These are phyloP conservation scores for Phaeosphaeria sp. DNA, from an alignment of 2,329 filamentous ascomycete species.

Conservation along the genomic window DNA sequence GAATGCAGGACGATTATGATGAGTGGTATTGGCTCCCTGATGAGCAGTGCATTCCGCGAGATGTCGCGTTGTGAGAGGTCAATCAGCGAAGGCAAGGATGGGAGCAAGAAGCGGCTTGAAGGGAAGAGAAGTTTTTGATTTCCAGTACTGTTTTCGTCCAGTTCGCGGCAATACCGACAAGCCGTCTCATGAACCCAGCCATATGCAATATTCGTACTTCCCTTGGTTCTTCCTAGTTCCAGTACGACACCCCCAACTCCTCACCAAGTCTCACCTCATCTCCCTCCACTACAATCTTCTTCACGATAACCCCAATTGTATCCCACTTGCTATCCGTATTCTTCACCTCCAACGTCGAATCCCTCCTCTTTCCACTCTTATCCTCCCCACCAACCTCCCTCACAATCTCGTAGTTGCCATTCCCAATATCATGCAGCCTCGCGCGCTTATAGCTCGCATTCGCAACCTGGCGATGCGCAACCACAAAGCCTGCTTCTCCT, in stretches of 20 bases:
- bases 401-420: constrained; percentile 40
- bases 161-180: neutral
- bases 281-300: constrained; percentile 35
- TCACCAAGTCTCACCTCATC: constrained; percentile 39
- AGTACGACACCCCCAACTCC: constrained; percentile 39
- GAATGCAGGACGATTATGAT: no score
- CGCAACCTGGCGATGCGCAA: constrained; percentile 35
- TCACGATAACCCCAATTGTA: constrained; percentile 43
- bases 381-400: constrained; percentile 39
- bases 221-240: constrained; percentile 17
- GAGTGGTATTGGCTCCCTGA: neutral
- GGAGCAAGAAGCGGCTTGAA: neutral
- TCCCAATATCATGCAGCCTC: constrained; percentile 36
- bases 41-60: neutral
- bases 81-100: neutral
- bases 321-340: constrained; percentile 43
- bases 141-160: neutral
- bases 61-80: neutral
- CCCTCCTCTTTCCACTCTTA: constrained; percentile 37
- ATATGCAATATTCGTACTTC: neutral
- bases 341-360: constrained; percentile 37
- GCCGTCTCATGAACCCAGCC: neutral
- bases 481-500: constrained; percentile 41
- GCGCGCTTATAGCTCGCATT: constrained; percentile 48
- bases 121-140: neutral